A percentile compares a stretch with the other conserved stretches of the same genome.
phyloP scores from a whole-genome alignment of 495 filamentous ascomycete species.

The Pyrenula aspistea region DNA sequence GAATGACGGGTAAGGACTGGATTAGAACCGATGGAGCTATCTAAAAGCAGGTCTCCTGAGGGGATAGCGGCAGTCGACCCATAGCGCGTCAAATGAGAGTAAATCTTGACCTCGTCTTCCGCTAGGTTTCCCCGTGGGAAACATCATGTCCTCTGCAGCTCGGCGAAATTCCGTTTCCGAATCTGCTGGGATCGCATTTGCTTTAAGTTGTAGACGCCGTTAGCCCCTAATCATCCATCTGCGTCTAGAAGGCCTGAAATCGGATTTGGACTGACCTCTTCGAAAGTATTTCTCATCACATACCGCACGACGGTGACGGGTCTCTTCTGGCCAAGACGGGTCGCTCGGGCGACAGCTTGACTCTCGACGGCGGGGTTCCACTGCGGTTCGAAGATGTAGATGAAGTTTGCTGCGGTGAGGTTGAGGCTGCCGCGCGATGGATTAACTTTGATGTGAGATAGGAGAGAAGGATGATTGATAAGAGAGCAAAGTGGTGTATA shows the following conservation, averaged over 20 bases:
- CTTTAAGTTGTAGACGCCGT: background rate
- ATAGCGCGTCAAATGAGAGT: too few relatives aligned
- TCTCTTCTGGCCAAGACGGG: constrained; percentile 29
- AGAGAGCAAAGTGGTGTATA: too few relatives aligned
- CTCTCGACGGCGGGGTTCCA: constrained; percentile 39
- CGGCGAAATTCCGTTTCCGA: background rate
- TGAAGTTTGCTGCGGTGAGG: constrained; percentile 26
- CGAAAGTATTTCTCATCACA: constrained; percentile 27
- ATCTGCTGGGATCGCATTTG: background rate
- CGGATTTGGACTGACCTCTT: constrained; percentile 22
- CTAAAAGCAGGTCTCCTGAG: too few relatives aligned
- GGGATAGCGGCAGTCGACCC: too few relatives aligned
- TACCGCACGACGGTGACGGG: constrained; percentile 30
- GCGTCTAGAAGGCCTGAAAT: too few relatives aligned
- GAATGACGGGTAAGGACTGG: too few relatives aligned
- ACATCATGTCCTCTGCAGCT: background rate
- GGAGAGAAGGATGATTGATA: background rate
- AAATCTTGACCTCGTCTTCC: too few relatives aligned
- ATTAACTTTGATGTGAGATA: background rate
- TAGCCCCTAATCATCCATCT: too few relatives aligned
- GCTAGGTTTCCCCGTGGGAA: too few relatives aligned
- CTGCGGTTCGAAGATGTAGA: constrained; percentile 36
- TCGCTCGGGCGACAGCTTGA: constrained; percentile 31
- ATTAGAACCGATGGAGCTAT: too few relatives aligned
- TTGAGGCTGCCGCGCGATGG: constrained; percentile 21